Evolutionary conservation across 2,329 filamentous ascomycete species (phyloP).

Genomic region (Alternaria atra): DNA sequence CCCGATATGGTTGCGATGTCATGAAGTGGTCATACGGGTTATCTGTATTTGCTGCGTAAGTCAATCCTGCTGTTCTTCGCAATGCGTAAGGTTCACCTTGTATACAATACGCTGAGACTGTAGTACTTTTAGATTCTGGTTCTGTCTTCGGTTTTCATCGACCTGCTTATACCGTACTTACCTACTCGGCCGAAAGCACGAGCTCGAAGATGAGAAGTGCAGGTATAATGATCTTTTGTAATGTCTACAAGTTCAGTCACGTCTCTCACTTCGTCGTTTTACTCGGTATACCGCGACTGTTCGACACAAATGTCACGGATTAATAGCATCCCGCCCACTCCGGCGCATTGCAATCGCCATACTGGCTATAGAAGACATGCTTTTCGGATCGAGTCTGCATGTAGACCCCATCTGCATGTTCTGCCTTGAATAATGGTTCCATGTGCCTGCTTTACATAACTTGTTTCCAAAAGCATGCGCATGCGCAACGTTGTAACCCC

Average conservation of each 20-base stretch:
- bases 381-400: no score
- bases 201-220: conserved; percentile 1
- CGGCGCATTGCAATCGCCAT: no score
- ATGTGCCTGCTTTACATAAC: no score
- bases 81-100: not conserved
- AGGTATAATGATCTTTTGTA: not conserved
- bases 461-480: no score
- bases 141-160: conserved; percentile 12
- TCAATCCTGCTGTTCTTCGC: not conserved
- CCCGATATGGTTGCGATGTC: conserved; percentile 10
- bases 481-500: no score
- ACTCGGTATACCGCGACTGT: not conserved
- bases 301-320: not conserved
- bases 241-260: not conserved
- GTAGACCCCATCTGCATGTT: no score
- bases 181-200: conserved; percentile 15
- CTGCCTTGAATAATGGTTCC: no score
- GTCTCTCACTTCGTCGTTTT: not conserved
- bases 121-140: conserved; percentile 19
- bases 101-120: not conserved
- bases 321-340: not conserved
- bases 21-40: conserved; percentile 19
- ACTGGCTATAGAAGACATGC: no score
- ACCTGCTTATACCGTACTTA: conserved; percentile 29
- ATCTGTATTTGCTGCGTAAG: conserved; percentile 23